Evolutionary conservation across 2,329 filamentous ascomycete species (phyloP).

Genomic region (Hymenotorrendiella dingleyae): DNA sequence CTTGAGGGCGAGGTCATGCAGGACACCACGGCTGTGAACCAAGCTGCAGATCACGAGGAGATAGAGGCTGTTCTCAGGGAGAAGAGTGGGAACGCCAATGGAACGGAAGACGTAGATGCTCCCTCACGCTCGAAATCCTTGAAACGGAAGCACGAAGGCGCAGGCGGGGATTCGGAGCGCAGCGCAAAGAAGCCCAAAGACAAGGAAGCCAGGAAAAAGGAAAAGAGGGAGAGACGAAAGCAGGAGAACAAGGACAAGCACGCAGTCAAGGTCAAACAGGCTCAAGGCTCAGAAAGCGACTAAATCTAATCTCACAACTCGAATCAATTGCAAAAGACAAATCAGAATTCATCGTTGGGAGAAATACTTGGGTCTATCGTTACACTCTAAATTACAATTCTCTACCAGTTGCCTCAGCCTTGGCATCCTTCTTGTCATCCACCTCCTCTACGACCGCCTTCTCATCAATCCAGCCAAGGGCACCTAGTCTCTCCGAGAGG

Average conservation of each 20-base stretch:
- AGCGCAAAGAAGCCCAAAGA: slow-evolving; percentile 47
- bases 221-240: slow-evolving; percentile 37
- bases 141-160: slow-evolving; percentile 34
- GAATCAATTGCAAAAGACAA: not conserved
- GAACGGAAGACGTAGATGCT: slow-evolving; percentile 25
- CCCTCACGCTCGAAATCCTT: slow-evolving; percentile 23
- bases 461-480: slow-evolving; percentile 77
- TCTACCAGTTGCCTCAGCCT: slow-evolving; percentile 62
- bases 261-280: slow-evolving; percentile 36
- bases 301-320: not conserved
- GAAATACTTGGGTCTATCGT: not conserved
- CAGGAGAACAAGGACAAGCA: slow-evolving; percentile 57
- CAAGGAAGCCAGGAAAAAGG: slow-evolving; percentile 35
- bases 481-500: slow-evolving; percentile 84
- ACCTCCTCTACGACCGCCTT: slow-evolving; percentile 43
- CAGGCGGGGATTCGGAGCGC: slow-evolving; percentile 41
- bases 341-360: not conserved
- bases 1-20: slow-evolving; percentile 23
- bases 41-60: slow-evolving; percentile 36
- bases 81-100: no score
- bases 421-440: slow-evolving; percentile 44
- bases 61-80: slow-evolving; percentile 31
- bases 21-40: slow-evolving; percentile 10
- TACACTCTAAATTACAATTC: slow-evolving; percentile 53
- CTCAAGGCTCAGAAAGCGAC: not conserved